Conservation (phyloP, 2,329 filamentous ascomycete species). For the Cercospora sp. region DNA sequence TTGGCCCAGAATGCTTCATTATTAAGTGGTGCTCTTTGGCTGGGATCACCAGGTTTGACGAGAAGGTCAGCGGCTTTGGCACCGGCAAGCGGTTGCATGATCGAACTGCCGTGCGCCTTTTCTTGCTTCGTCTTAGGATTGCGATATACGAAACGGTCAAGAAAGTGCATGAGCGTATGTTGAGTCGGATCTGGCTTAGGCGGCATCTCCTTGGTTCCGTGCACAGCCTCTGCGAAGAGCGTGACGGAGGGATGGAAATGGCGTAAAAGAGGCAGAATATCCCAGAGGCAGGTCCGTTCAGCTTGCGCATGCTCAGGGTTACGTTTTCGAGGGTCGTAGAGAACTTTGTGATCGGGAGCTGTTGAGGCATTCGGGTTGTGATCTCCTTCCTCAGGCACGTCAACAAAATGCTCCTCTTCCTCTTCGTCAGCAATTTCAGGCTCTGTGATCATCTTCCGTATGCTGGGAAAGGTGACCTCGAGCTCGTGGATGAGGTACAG, state of each 20-base stretch:
- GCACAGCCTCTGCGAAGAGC: conserved; percentile 73
- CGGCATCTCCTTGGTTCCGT: conserved; percentile 69
- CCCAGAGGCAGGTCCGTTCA: conserved; percentile 92
- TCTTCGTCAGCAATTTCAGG: conserved; percentile 77
- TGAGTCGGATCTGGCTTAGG: conserved; percentile 87
- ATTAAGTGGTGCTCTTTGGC: conserved; percentile 65
- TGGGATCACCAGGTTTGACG: conserved; percentile 56
- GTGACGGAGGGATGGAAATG: conserved; percentile 95
- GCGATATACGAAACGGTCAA: conserved; percentile 98
- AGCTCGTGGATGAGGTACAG: conserved; percentile 85
- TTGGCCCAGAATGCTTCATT: conserved; percentile 88
- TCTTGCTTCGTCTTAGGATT: conserved; percentile 71
- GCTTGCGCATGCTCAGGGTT: conserved; percentile 91
- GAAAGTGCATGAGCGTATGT: conserved; percentile 90
- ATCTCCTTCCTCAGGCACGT: conserved; percentile 60
- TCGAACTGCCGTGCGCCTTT: conserved; percentile 74
- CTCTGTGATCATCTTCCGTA: conserved; percentile 75
- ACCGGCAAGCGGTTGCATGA: conserved; percentile 90
- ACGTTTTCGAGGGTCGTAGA: conserved; percentile 86
- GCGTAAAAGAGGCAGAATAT: conserved; percentile 73
- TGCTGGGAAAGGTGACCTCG: conserved; percentile 73
- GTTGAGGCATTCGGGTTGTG: conserved; percentile 35
- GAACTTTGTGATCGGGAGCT: conserved; percentile 32
- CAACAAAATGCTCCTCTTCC: conserved; percentile 68
- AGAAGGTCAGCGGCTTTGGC: conserved; percentile 62